Conservation (phyloP, 1,284 basidiomycete species). For the Cutaneotrichosporon sp. region DNA sequence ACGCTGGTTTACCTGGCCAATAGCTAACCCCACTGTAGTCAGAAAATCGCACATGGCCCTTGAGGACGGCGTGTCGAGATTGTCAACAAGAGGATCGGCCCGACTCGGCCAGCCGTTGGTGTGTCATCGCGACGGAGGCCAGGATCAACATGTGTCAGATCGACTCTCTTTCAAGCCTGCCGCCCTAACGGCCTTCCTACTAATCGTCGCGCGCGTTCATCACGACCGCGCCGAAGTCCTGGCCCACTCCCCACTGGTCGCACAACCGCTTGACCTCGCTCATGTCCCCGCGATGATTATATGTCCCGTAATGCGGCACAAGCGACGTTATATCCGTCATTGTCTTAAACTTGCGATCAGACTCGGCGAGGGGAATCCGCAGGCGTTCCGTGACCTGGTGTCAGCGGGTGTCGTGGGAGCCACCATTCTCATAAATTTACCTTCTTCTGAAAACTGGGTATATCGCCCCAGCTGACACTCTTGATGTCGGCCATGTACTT, state of each 20-base stretch:
- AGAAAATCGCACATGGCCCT: no score
- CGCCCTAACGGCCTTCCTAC: no score
- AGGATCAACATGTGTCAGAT: no score
- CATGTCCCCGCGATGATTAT: constrained; percentile 51
- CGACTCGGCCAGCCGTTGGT: no score
- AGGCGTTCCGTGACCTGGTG: constrained; percentile 48
- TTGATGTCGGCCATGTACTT: constrained; percentile 50
- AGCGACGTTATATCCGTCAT: constrained; percentile 50
- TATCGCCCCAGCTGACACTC: constrained; percentile 49
- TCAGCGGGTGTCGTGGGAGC: not conserved
- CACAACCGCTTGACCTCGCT: constrained; percentile 47
- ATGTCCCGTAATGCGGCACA: constrained; percentile 45
- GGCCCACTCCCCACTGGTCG: constrained; percentile 46
- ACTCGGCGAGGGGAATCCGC: constrained; percentile 30
- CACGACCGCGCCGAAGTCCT: constrained; percentile 45
- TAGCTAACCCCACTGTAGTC: no score
- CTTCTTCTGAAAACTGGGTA: constrained; percentile 51
- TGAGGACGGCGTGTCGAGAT: no score
- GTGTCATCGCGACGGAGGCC: no score
- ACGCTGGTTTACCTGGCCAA: no score
- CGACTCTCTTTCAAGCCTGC: no score
- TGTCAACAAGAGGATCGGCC: no score
- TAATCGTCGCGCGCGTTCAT: constrained; percentile 18
- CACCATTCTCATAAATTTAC: constrained; percentile 27
- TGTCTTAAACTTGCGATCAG: constrained; percentile 34